Base-by-base conservation (phyloP, 257 asterid species). In the Eucommia ulmoides region DNA sequence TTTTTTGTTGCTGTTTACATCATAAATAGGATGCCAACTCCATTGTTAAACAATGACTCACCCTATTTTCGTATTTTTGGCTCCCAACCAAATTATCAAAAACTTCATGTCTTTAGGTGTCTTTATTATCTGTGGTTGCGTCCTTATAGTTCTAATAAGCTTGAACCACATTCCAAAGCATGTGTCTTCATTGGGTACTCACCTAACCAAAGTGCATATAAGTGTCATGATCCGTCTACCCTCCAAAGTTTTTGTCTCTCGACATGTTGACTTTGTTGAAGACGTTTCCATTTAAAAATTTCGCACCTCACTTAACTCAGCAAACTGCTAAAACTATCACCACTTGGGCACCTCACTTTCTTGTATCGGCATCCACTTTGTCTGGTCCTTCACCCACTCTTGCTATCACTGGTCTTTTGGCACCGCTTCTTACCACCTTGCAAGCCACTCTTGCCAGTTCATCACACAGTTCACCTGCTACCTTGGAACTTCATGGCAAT, bases 231-330 rank as follows among this genome's bases (percentile, higher is more conserved):
- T 19, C 44, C 16, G 0, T 0, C 1, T 11, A 47, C 54, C 38
- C n/a, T n/a, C 21, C 0, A 24, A 17, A 20, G n/a, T 45, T n/a
- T 25, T 19, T 19, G 16, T 25, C 21, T 56, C 47, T 2, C 14
- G 62, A 10, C 54, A 56, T 46, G 62, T 56, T 3, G 10, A 56
- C 12, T 56, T 56, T 15, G 8, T 46, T 25, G 20, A 56, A 25
- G 12, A 29, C 12, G 12, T 6, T 5, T 14, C 10, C 17, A 2
- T 56, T 56, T 20, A 29, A 29, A 7, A 29, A 29, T 29, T 5
- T 7, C 7, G 38, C 12, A 7, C 38, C 38, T 29, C 38, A n/a
- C n/a, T n/a, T n/a, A n/a, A n/a, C 38, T 29, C 38, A 7, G 12
- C 38, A 5, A 12, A 29, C 12, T 29, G 8, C 7, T 12, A 29